A percentile compares a stretch with the other conserved stretches of the same genome.
Evolutionary conservation across 2,329 filamentous ascomycete species (phyloP).

Genomic region (Trichothecium sympodiale): DNA sequence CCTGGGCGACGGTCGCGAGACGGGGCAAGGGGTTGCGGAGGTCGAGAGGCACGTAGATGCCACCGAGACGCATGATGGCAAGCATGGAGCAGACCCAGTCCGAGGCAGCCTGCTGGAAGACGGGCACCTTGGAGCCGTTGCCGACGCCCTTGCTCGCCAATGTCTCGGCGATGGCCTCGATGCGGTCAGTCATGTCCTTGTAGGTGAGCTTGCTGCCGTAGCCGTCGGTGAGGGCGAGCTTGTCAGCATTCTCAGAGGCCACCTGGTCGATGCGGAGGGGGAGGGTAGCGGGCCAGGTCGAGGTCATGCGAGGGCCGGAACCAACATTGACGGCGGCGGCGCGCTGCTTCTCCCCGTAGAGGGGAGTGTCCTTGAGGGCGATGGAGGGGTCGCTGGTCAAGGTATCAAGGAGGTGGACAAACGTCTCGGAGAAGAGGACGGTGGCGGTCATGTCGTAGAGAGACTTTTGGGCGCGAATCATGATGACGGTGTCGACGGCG

Average conservation of each 20-base stretch:
- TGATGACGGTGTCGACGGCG: no score
- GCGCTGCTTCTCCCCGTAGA: no score
- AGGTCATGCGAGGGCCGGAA: no score
- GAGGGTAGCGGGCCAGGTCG: conserved; percentile 24
- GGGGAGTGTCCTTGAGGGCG: no score
- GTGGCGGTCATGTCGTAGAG: conserved; percentile 14
- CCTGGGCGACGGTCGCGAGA: conserved; percentile 16
- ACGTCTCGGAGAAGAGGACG: conserved; percentile 6
- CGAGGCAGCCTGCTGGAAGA: conserved; percentile 24
- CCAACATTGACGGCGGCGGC: no score
- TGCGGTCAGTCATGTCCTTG: conserved; percentile 16
- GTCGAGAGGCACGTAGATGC: conserved; percentile 29
- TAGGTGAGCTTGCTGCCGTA: conserved; percentile 20
- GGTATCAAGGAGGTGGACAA: no score
- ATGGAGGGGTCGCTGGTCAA: no score
- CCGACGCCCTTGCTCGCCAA: neutral
- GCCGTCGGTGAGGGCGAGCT: conserved; percentile 11
- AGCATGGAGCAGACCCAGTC: conserved; percentile 27
- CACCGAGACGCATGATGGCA: conserved; percentile 26
- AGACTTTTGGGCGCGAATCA: conserved; percentile 13
- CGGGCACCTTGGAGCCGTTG: conserved; percentile 17
- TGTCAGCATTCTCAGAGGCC: conserved; percentile 7
- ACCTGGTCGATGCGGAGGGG: conserved; percentile 24
- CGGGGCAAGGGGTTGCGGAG: conserved; percentile 15
- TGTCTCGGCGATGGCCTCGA: conserved; percentile 19